Evolutionary conservation across 2,329 filamentous ascomycete species (phyloP), one percentile per base, ranked within the genome.

Genomic region (Didymosphaeria variabile): DNA sequence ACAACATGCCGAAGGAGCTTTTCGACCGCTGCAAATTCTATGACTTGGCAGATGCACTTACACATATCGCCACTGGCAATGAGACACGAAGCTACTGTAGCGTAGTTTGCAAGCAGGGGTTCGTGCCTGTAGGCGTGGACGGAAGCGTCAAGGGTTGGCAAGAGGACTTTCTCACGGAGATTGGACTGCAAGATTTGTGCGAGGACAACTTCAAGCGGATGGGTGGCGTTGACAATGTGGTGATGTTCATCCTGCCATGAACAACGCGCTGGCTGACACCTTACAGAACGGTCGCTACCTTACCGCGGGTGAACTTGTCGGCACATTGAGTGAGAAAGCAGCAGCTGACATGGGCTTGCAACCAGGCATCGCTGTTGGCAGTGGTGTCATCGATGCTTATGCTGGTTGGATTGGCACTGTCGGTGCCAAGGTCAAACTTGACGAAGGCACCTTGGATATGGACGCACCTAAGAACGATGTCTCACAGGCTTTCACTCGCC

Each of bases 381-480:
- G 93, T 73, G 94, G 94, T 78, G 95, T 99, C 66, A 99, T 99
- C 74, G 95, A 99, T 77, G 95, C 95, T 19, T 99, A 99, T 73
- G 95, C 95, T 61, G 95, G 95, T 66, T 99, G 95, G 95, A 95
- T 99, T 69, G 95, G 95, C 63, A 98, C 95, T 1, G 95, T 99
- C n/a, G 95, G 95, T 60, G 94, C 95, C 62, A 97, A 97, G 79
- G 92, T 97, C 70, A 87, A 93, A 67, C 86, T 96, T 17, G 84
- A 85, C 44, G 81, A 84, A 59, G 87, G 91, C 58, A 86, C 90
- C 51, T 85, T 94, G 42, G 89, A 90, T 74, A 83, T 87, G 61
- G 86, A 86, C 38, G 84, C 86, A 5, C 86, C 91, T 1, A 89
- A 91, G 74, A 96, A 97, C 79, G 93, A 97, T 75, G 87, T 95